These are phyloP conservation scores for Blumeria hordei DNA, from an alignment of 2,329 filamentous ascomycete genomes.

Conservation along the genomic window DNA sequence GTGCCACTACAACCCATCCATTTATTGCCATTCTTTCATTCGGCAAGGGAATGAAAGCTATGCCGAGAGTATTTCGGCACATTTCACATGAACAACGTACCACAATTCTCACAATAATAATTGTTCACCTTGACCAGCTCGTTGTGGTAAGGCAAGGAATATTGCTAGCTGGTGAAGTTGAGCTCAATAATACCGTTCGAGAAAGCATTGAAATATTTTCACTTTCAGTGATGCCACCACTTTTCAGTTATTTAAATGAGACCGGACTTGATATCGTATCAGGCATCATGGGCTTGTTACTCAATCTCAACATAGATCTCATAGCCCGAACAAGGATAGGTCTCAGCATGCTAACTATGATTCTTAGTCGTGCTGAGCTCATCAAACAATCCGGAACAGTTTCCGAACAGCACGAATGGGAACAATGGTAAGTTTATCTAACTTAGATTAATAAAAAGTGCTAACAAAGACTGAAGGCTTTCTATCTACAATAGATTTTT, in stretches of 20 bases:
- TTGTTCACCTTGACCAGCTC: constrained; percentile 75
- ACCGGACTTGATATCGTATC: constrained; percentile 78
- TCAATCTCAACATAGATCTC: constrained; percentile 59
- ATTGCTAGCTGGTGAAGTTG: constrained; percentile 44
- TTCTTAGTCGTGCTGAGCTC: constrained; percentile 80
- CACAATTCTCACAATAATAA: constrained; percentile 85
- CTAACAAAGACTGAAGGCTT: constrained; percentile 27
- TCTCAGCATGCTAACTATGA: constrained; percentile 73
- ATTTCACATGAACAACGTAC: constrained; percentile 81
- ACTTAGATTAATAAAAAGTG: background rate
- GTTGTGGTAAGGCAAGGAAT: constrained; percentile 72
- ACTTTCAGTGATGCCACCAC: constrained; percentile 63
- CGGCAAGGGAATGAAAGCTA: constrained; percentile 85
- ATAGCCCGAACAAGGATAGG: constrained; percentile 74
- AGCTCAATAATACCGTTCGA: constrained; percentile 51
- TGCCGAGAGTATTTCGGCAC: constrained; percentile 84
- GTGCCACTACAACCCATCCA: constrained; percentile 52
- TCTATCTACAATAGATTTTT: constrained; percentile 70
- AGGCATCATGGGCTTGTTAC: constrained; percentile 65
- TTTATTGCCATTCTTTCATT: constrained; percentile 94
- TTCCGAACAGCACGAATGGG: constrained; percentile 44
- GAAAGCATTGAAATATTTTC: constrained; percentile 88
- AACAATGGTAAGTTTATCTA: constrained; percentile 39
- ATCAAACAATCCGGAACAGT: constrained; percentile 59
- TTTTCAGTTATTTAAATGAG: constrained; percentile 78